These are phyloP conservation scores for Jackrogersella multiformis DNA, from an alignment of 495 filamentous ascomycete genomes.

Conservation along the genomic window DNA sequence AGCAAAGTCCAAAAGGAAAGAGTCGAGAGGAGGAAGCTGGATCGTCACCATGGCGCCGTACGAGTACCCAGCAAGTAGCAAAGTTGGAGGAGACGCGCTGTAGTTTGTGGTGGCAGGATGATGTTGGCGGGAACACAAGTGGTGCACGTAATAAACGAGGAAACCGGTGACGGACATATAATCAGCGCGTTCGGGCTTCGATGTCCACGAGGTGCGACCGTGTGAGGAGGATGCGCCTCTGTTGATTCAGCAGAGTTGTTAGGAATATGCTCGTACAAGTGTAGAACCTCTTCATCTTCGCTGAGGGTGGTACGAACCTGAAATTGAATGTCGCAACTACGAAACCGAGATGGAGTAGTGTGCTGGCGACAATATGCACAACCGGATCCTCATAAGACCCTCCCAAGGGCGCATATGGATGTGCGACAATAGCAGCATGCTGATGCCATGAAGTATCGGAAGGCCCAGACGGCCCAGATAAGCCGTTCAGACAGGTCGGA, in stretches of 20 bases:
- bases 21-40: constrained; percentile 69
- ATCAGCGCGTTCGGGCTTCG: constrained; percentile 79
- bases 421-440: constrained; percentile 81
- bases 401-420: constrained; percentile 89
- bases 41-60: constrained; percentile 86
- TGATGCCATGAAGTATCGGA: constrained; percentile 49
- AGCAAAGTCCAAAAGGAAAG: constrained; percentile 68
- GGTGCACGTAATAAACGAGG: constrained; percentile 73
- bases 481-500: constrained; percentile 55
- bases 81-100: constrained; percentile 1
- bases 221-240: constrained; percentile 82
- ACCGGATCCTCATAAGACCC: constrained; percentile 86
- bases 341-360: constrained; percentile 72
- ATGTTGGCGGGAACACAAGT: constrained; percentile 45
- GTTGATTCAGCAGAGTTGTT: constrained; percentile 17
- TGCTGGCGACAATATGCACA: constrained; percentile 68
- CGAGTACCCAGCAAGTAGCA: constrained; percentile 86
- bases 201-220: constrained; percentile 86
- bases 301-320: constrained; percentile 61
- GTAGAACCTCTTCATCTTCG: not conserved
- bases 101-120: not conserved
- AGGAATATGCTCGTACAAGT: constrained; percentile 4
- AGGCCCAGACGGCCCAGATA: constrained; percentile 37
- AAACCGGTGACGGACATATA: constrained; percentile 84
- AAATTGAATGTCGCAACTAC: constrained; percentile 94